Percentiles rank a stretch among this genome's conserved stretches.
phyloP scores from a whole-genome alignment of 306 rosid genomes.

The Purshia tridentata region DNA sequence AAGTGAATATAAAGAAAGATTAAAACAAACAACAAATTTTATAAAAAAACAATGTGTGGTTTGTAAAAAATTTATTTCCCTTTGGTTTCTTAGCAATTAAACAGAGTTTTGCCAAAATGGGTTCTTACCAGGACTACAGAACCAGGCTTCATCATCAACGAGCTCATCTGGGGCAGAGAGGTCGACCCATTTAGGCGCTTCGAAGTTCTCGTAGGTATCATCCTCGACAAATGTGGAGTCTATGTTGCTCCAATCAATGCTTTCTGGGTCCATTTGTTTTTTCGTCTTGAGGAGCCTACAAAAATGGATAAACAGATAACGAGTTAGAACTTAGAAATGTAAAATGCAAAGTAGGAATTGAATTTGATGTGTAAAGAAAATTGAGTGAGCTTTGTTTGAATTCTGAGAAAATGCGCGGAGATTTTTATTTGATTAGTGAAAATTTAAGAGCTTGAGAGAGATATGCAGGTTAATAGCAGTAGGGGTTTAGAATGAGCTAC shows the following conservation, averaged over 20 bases:
- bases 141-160: constrained; percentile 44
- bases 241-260: constrained; percentile 51
- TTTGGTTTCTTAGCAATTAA: neutral
- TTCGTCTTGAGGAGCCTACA: constrained; percentile 16
- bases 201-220: constrained; percentile 39
- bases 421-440: neutral
- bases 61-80: neutral
- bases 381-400: neutral
- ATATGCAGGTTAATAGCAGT: neutral
- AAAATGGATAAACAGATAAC: neutral
- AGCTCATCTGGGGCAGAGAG: constrained; percentile 33
- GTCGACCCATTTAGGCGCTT: constrained; percentile 56
- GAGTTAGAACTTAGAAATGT: neutral
- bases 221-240: constrained; percentile 40
- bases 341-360: neutral
- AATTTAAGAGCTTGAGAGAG: neutral
- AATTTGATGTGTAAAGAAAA: neutral
- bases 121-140: constrained; percentile 44
- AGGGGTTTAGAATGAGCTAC: constrained; percentile 8
- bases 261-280: constrained; percentile 46
- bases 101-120: neutral
- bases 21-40: too few species aligned
- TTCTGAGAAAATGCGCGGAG: neutral
- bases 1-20: neutral
- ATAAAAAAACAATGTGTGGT: neutral